These are phyloP conservation scores for Globisporangium orthogonon DNA, from an alignment of 352 stramenopile species.

Conservation along the genomic window DNA sequence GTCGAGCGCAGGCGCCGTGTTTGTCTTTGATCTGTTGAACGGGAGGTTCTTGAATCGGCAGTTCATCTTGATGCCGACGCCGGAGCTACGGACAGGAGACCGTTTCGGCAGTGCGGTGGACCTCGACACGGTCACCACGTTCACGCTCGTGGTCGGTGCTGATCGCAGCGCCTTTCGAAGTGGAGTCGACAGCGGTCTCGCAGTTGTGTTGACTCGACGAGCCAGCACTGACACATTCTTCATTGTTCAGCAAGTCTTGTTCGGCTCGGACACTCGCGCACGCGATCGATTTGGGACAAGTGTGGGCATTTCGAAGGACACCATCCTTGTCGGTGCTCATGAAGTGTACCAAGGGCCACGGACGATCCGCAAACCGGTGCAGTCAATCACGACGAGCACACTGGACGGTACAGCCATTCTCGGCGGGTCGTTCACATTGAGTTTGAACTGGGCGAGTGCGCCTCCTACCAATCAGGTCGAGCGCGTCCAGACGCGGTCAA, in stretches of 20 bases:
- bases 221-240: conserved; percentile 62
- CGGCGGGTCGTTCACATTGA: conserved; percentile 48
- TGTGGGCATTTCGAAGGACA: conserved; percentile 63
- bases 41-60: conserved; percentile 59
- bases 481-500: conserved; percentile 33
- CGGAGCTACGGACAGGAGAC: conserved; percentile 45
- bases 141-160: conserved; percentile 62
- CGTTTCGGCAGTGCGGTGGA: conserved; percentile 63
- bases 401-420: conserved; percentile 11
- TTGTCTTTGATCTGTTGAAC: conserved; percentile 64
- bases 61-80: conserved; percentile 40
- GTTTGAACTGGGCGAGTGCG: conserved; percentile 19
- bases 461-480: conserved; percentile 13
- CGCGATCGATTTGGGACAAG: conserved; percentile 69
- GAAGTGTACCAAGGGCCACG: conserved; percentile 38
- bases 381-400: conserved; percentile 43
- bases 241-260: conserved; percentile 56
- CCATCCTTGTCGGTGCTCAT: conserved; percentile 62
- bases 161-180: conserved; percentile 31
- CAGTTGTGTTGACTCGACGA: conserved; percentile 44
- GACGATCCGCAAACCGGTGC: conserved; percentile 72
- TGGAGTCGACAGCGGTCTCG: conserved; percentile 37
- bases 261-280: conserved; percentile 54
- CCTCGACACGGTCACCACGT: conserved; percentile 67
- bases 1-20: conserved; percentile 44